Percentiles rank a stretch among this genome's conserved stretches.
Evolutionary conservation across 1,284 basidiomycete species (phyloP).

Genomic region (Agaricales sp.): DNA sequence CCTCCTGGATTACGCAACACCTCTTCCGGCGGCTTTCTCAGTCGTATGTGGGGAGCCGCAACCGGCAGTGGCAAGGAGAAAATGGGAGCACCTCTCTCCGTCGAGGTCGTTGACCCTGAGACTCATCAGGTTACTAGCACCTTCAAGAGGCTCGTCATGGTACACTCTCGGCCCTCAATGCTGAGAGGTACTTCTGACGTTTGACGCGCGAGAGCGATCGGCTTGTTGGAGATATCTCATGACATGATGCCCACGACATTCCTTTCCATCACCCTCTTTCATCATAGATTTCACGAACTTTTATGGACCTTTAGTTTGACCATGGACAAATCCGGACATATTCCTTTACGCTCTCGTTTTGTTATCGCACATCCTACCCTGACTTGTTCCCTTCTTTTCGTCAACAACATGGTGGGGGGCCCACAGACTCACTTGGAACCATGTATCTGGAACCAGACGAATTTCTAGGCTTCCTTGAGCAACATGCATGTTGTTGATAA

Average conservation of each 20-base stretch:
- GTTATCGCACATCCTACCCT: not conserved
- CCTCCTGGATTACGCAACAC: conserved; percentile 21
- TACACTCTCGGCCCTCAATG: conserved; percentile 39
- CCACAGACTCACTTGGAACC: too few species aligned
- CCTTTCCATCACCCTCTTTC: not conserved
- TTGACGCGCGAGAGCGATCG: not conserved
- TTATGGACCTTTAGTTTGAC: not conserved
- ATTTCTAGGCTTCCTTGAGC: too few species aligned
- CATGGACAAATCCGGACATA: not conserved
- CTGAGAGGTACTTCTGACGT: too few species aligned
- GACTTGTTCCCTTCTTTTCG: too few species aligned
- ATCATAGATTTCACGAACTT: not conserved
- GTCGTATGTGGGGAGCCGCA: conserved; percentile 55
- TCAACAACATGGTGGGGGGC: too few species aligned
- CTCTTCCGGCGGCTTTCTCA: conserved; percentile 41
- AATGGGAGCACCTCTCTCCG: conserved; percentile 13
- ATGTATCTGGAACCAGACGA: too few species aligned
- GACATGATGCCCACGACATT: not conserved
- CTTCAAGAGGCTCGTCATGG: conserved; percentile 24
- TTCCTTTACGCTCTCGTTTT: not conserved
- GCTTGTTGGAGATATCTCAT: not conserved
- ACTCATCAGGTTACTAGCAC: conserved; percentile 19
- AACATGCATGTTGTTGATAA: too few species aligned
- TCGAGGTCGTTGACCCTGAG: conserved; percentile 21
- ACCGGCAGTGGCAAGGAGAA: conserved; percentile 27